phyloP scores from a whole-genome alignment of 768 basidiomycete genomes.

The Kwoniella bestiolae region DNA sequence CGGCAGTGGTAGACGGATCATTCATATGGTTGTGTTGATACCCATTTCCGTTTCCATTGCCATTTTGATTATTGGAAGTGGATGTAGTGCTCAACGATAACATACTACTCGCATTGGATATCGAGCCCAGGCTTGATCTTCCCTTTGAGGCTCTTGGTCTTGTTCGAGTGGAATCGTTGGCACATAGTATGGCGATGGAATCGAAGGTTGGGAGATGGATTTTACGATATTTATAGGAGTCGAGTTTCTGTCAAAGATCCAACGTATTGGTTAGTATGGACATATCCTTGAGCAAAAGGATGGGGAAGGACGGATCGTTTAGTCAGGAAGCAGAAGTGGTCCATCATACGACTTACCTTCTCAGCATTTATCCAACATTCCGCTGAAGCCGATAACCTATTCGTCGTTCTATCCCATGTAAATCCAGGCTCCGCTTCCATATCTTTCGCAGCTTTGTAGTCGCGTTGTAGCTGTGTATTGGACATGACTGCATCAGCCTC shows the following conservation, averaged over 20 bases:
- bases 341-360: slow-evolving; percentile 42
- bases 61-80: slow-evolving; percentile 7
- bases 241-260: slow-evolving; percentile 21
- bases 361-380: slow-evolving; percentile 42
- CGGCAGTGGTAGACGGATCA: not conserved
- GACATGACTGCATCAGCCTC: not conserved
- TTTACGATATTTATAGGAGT: slow-evolving; percentile 37
- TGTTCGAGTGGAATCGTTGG: slow-evolving; percentile 17
- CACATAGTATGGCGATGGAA: slow-evolving; percentile 34
- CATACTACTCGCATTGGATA: slow-evolving; percentile 31
- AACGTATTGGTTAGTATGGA: too few species aligned
- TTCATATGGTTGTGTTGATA: not conserved
- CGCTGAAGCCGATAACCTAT: slow-evolving; percentile 26
- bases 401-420: slow-evolving; percentile 27
- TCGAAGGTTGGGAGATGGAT: slow-evolving; percentile 42
- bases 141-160: slow-evolving; percentile 23
- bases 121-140: slow-evolving; percentile 25
- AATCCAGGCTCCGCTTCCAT: slow-evolving; percentile 46
- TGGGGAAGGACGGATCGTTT: not conserved
- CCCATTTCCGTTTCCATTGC: not conserved
- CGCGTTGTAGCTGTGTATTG: slow-evolving; percentile 43
- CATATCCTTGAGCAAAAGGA: too few species aligned
- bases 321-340: too few species aligned
- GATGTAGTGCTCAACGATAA: slow-evolving; percentile 8
- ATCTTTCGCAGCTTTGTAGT: slow-evolving; percentile 43